These are phyloP conservation scores for Penicillium cinerascens DNA, from an alignment of 495 filamentous ascomycete genomes.

Conservation along the genomic window DNA sequence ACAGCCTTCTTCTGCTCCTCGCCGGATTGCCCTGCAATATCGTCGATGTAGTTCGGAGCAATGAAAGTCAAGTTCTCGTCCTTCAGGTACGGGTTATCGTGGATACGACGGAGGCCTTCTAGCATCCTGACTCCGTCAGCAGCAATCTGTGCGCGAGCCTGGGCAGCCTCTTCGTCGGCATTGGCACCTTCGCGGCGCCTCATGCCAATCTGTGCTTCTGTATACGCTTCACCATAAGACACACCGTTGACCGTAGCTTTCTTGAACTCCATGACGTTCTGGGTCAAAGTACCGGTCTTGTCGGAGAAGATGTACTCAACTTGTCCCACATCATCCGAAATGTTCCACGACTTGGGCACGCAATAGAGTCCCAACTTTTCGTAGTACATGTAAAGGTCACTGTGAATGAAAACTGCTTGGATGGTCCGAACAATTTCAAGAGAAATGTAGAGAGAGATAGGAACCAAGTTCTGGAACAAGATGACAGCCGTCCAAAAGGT, in stretches of 20 bases:
- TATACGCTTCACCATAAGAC: slow-evolving; percentile 95
- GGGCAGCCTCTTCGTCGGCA: slow-evolving; percentile 72
- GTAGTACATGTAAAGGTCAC: slow-evolving; percentile 94
- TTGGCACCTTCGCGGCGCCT: slow-evolving; percentile 84
- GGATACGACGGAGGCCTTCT: slow-evolving; percentile 64
- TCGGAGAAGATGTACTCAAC: slow-evolving; percentile 99
- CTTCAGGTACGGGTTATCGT: slow-evolving; percentile 87
- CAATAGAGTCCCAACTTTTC: slow-evolving; percentile 89
- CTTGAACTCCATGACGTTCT: slow-evolving; percentile 99
- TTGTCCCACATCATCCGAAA: slow-evolving; percentile 96
- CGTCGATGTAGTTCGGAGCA: slow-evolving; percentile 79
- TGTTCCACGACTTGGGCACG: slow-evolving; percentile 98
- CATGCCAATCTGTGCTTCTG: slow-evolving; percentile 94
- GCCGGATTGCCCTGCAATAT: slow-evolving; percentile 75
- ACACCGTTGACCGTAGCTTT: slow-evolving; percentile 93
- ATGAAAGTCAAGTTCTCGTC: slow-evolving; percentile 91
- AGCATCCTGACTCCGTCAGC: slow-evolving; percentile 70
- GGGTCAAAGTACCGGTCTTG: slow-evolving; percentile 96
- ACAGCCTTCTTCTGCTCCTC: slow-evolving; percentile 70
- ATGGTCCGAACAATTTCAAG: slow-evolving; percentile 91
- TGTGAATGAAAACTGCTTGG: slow-evolving; percentile 98
- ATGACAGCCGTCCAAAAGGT: slow-evolving; percentile 95
- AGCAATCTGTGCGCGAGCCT: slow-evolving; percentile 75
- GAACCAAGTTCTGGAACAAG: slow-evolving; percentile 96
- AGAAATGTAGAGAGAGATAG: slow-evolving; percentile 96